phyloP scores from a whole-genome alignment of 352 stramenopile genomes.

The Phytophthora pluvialis region DNA sequence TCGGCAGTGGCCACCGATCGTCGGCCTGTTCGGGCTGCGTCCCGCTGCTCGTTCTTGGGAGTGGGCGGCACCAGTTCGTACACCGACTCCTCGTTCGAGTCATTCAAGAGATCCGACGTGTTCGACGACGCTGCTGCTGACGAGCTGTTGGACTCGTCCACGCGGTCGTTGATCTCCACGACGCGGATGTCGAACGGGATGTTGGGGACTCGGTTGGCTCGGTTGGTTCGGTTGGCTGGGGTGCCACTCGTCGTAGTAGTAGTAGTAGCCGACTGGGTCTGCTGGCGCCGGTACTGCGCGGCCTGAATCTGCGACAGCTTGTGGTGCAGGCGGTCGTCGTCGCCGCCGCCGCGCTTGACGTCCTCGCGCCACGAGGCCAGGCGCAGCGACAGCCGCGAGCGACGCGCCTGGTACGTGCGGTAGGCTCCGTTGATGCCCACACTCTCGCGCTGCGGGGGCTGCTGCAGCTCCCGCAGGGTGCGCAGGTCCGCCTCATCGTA shows the following conservation, averaged over 20 bases:
- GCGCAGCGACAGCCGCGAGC: constrained; percentile 54
- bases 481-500: constrained; percentile 65
- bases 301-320: constrained; percentile 65
- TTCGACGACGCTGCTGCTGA: constrained; percentile 9
- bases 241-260: constrained; percentile 1
- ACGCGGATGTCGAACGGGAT: constrained; percentile 56
- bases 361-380: constrained; percentile 74
- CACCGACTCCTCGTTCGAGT: constrained; percentile 37
- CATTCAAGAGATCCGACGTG: constrained; percentile 18
- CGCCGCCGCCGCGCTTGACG: constrained; percentile 44
- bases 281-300: constrained; percentile 28
- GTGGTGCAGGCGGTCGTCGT: constrained; percentile 50
- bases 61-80: constrained; percentile 43
- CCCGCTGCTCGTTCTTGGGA: constrained; percentile 24
- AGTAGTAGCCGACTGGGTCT: constrained; percentile 1
- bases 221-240: constrained; percentile 13
- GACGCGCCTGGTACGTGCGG: constrained; percentile 58
- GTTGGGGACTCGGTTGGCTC: constrained; percentile 3
- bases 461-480: constrained; percentile 60
- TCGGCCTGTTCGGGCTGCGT: constrained; percentile 5
- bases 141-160: constrained; percentile 32
- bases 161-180: constrained; percentile 50
- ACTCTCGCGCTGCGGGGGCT: constrained; percentile 43
- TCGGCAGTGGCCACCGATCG: constrained; percentile 32
- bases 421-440: constrained; percentile 64